Conservation (phyloP, 192 early-diverging fungal genomes). For the Entophlyctis luteolus region DNA sequence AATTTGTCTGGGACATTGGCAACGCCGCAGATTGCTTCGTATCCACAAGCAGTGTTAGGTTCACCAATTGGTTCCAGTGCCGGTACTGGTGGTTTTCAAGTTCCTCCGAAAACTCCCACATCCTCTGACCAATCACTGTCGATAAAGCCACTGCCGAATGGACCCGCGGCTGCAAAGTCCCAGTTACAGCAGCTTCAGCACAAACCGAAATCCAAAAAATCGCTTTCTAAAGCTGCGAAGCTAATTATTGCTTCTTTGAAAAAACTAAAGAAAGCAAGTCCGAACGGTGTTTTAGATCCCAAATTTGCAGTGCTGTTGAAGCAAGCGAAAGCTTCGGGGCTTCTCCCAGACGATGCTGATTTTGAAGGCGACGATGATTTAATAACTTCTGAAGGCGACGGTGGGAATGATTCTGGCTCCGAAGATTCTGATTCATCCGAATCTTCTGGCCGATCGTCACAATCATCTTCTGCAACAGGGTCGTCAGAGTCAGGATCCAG, state of each 20-base stretch:
- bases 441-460: background rate
- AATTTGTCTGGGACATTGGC: no score
- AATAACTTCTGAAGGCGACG: no score
- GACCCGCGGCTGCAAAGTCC: no score
- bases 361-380: slow-evolving; percentile 18
- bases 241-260: slow-evolving; percentile 13
- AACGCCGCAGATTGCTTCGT: background rate
- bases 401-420: no score
- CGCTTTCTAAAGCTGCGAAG: background rate
- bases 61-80: background rate
- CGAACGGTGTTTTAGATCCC: slow-evolving; percentile 1
- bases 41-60: background rate
- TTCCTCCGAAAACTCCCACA: background rate
- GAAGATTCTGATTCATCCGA: background rate
- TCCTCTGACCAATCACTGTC: no score
- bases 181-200: no score
- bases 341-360: background rate
- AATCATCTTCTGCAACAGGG: background rate
- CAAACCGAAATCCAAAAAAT: slow-evolving; percentile 22
- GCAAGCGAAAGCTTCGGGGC: slow-evolving; percentile 13
- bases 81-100: background rate
- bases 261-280: slow-evolving; percentile 12
- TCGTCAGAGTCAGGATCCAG: slow-evolving; percentile 3
- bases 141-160: no score
- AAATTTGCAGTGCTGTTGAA: background rate